These are phyloP conservation scores for Saccharomyces hybrid DNA, from an alignment of 1,139 yeast genomes.

Conservation along the genomic window DNA sequence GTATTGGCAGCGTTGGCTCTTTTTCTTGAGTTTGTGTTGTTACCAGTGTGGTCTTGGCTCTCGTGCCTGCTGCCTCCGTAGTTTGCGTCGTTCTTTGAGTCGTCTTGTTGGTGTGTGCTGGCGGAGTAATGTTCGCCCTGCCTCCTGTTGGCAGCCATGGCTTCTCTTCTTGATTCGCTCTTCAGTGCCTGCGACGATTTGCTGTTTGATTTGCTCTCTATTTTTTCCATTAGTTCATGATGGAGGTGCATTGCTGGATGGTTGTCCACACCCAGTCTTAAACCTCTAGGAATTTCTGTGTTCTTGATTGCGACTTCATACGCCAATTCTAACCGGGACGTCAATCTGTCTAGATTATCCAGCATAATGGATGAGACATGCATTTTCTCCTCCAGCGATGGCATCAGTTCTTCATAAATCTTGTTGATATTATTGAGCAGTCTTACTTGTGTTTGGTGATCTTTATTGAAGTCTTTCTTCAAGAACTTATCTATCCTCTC, in stretches of 20 bases:
- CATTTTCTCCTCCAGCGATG: conserved; percentile 94
- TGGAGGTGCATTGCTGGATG: conserved; percentile 69
- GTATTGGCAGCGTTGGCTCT: conserved; percentile 9
- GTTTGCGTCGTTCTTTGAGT: conserved; percentile 14
- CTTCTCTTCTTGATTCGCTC: conserved; percentile 82
- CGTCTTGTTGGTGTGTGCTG: not conserved
- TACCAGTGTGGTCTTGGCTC: conserved; percentile 15
- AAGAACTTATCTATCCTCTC: conserved; percentile 51
- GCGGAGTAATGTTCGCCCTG: conserved; percentile 34
- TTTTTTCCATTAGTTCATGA: conserved; percentile 30
- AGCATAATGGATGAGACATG: conserved; percentile 91
- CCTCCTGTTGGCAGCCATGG: conserved; percentile 72
- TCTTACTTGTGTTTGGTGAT: conserved; percentile 23
- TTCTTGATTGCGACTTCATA: conserved; percentile 64
- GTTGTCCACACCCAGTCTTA: conserved; percentile 61
- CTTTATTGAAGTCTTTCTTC: conserved; percentile 19
- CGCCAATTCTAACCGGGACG: conserved; percentile 70
- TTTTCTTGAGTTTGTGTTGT: conserved; percentile 9
- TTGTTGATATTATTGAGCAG: conserved; percentile 36
- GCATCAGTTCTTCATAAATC: conserved; percentile 64
- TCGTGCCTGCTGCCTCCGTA: not conserved
- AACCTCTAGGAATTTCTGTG: conserved; percentile 57
- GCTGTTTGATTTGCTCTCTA: conserved; percentile 25
- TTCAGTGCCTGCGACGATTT: conserved; percentile 63
- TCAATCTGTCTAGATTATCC: conserved; percentile 63